These are phyloP conservation scores for Papilionanthe hybrid DNA, from an alignment of 116 monocot genomes.

Conservation along the genomic window DNA sequence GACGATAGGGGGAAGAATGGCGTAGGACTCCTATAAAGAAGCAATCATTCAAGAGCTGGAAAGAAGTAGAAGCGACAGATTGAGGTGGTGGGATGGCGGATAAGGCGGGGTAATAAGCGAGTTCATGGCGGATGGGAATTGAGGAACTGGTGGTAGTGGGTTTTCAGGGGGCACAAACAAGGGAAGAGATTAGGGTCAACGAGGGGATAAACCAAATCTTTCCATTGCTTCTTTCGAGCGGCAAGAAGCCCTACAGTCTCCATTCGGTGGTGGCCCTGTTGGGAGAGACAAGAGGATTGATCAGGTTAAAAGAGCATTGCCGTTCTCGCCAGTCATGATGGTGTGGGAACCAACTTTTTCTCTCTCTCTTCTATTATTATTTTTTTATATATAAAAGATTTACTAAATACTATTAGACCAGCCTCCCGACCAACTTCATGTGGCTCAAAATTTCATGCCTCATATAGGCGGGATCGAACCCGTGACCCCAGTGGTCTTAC, in stretches of 20 bases:
- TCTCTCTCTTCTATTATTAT: not conserved
- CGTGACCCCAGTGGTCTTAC: no score
- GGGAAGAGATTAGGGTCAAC: slow-evolving; percentile 6
- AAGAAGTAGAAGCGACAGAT: not conserved
- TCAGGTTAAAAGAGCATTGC: not conserved
- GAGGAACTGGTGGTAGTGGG: slow-evolving; percentile 7
- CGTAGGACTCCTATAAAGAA: not conserved
- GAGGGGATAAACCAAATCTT: not conserved
- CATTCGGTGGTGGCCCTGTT: not conserved
- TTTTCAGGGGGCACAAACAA: slow-evolving; percentile 3
- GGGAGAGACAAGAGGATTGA: not conserved
- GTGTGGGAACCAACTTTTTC: not conserved
- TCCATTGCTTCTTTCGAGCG: not conserved
- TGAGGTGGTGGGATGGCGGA: not conserved
- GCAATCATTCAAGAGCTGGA: not conserved
- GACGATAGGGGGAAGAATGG: not conserved
- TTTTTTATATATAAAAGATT: no score
- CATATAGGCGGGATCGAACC: no score
- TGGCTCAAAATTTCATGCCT: no score
- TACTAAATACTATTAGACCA: no score
- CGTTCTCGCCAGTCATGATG: not conserved
- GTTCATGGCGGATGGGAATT: not conserved
- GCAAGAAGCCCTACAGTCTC: not conserved
- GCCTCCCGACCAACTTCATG: no score
- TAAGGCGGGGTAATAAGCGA: not conserved